Base-by-base conservation (phyloP, 1,284 basidiomycete species). In the Flammula alnicola region DNA sequence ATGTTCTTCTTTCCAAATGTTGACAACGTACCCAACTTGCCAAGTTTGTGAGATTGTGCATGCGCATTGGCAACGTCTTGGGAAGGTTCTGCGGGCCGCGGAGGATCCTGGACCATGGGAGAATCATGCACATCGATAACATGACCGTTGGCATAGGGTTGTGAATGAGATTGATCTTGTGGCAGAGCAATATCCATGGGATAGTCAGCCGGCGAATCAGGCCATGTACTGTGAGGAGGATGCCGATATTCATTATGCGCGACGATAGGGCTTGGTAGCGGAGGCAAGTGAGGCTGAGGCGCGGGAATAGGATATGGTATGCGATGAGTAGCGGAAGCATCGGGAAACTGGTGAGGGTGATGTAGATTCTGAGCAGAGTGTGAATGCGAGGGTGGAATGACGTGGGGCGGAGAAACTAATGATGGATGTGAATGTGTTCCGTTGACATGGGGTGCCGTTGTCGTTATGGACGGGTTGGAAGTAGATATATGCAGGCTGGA, bases 1-100 rank as follows among this genome's bases (percentile, higher is more conserved):
- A 76, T 76, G 56, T 72, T 73, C 68, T 88, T 89, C 74, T 85
- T 89, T 57, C 76, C 76, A 62, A 88, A 82, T 27, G n/a, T n/a
- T n/a, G n/a, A 72, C 47, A 84, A 73, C 23, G 74, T 70, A 30
- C 74, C 70, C 25, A 83, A 81, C 67, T 59, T 81, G 42, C 69
- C 65, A 33, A 39, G 37, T 25, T 49, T 79, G 74, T 29, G 74
- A 54, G 30, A 26, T 11, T 43, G 41, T 32, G 63, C 61, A 54
- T 69, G 64, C 2, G 54, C 61, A 36, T 63, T 65, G 35, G 51
- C 40, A 16, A 59, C 45, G 41, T 70, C 67, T 47, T 64, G 61
- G 36, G 68, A 63, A 47, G 78, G 36, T 70, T 71, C 25, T 75
- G 72, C 9, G 74, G 72, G 6, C 66, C 56, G 55, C 27, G 75